Conservation (phyloP, 371 early-diverging fungal genomes). For the Syncephalastrum sp. region DNA sequence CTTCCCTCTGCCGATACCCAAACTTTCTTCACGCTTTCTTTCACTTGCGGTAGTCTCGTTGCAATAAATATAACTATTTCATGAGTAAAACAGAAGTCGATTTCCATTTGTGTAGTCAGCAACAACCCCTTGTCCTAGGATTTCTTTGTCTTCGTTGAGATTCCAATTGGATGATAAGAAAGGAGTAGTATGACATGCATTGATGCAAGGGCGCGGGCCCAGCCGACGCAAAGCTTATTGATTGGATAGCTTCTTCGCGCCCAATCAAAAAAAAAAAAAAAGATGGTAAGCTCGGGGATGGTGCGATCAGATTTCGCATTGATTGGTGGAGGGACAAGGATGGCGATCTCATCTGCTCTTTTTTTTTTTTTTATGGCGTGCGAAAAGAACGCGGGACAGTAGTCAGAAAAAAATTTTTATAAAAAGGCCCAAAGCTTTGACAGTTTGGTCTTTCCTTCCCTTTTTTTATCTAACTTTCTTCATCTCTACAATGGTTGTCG, state of each 20-base stretch:
- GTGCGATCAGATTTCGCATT: not conserved
- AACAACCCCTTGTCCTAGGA: constrained; percentile 1
- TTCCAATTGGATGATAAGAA: not conserved
- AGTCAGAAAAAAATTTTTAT: not conserved
- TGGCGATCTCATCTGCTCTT: constrained; percentile 2
- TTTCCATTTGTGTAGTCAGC: no score
- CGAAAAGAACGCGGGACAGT: not conserved
- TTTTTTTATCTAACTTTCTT: constrained; percentile 5
- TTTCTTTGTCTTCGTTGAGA: not conserved
- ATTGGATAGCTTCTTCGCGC: not conserved
- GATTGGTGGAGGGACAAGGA: constrained; percentile 2
- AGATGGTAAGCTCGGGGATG: not conserved
- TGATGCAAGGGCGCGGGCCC: not conserved
- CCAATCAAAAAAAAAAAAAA: not conserved
- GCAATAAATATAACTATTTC: not conserved
- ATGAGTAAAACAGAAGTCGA: no score
- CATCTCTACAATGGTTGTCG: constrained; percentile 53
- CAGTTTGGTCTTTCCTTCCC: not conserved
- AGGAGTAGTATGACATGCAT: no score
- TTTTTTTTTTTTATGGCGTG: constrained; percentile 1
- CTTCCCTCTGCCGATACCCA: no score
- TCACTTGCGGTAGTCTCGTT: not conserved
- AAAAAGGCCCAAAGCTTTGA: not conserved
- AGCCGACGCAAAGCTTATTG: constrained; percentile 1
- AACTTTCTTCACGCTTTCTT: not conserved